Evolutionary conservation across 83 land plant species (phyloP), one percentile per base, ranked within the genome.

Genomic region (Picea abies): DNA sequence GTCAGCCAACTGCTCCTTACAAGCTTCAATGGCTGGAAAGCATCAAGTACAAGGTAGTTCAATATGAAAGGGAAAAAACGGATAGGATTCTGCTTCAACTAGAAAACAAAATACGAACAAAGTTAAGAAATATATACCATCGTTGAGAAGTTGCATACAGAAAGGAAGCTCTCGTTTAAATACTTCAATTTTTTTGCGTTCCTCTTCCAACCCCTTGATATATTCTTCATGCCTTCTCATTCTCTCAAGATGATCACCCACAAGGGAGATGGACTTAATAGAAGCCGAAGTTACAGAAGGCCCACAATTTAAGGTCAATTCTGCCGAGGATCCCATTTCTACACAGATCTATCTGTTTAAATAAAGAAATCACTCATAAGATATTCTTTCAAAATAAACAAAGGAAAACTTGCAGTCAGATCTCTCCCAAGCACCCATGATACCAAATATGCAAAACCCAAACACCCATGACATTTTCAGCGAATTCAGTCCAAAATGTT

Each of bases 131-230:
- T 52, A 4, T 62, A 62, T 88, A 98, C 99, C 99, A 80, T 91
- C 90, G 63, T 90, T 92, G 76, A 98, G 91, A 82, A 98, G 96
- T 83, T 98, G 97, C 97, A 96, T 96, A 90, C 99, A 96, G 67
- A 93, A 91, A 9, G 99, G 99, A 5, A 98, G 96, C 67, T 98
- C 99, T 29, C 99, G 92, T 87, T 96, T 96, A 84, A 98, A 96
- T 12, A 94, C 99, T 29, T 98, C 99, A 63, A 98, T 96, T 94
- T 98, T 98, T 76, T 89, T 84, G 5, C 94, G 82, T 87, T 98
- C 99, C 81, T 93, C 95, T 78, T 98, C 97, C 65, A 98, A 92
- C 8, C 90, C 87, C 47, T 85, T 82, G 71, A 98, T 85, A 82
- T 90, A 92, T 14, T 92, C 95, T 75, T 96, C 89, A 60, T 92